Conservation (phyloP, 2,329 filamentous ascomycete genomes). For the Cladosporium sp. region DNA sequence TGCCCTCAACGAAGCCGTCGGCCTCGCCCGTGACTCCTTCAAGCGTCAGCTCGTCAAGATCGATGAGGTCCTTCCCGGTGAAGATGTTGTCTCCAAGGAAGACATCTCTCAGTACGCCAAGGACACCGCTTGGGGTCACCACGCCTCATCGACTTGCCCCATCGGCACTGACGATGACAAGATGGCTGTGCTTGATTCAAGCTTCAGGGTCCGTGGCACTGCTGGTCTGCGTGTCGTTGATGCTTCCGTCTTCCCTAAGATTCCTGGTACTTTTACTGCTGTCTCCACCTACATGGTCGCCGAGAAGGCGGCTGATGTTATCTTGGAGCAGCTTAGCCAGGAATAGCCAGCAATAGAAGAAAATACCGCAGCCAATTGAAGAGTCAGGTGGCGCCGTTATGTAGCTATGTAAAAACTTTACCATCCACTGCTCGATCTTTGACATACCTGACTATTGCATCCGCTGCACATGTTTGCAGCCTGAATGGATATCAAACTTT, state of each 20-base stretch:
- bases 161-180: conserved; percentile 53
- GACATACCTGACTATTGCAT: conserved; percentile 35
- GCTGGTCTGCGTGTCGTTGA: conserved; percentile 57
- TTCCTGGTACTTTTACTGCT: conserved; percentile 51
- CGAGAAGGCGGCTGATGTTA: conserved; percentile 59
- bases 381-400: background rate
- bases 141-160: conserved; percentile 51
- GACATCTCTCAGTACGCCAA: conserved; percentile 46
- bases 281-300: conserved; percentile 52
- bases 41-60: conserved; percentile 29
- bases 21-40: conserved; percentile 44
- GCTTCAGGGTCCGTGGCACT: conserved; percentile 55
- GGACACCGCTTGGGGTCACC: conserved; percentile 53
- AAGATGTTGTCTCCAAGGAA: conserved; percentile 38
- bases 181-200: conserved; percentile 52
- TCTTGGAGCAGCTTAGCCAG: conserved; percentile 31
- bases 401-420: conserved; percentile 3
- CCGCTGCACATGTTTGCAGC: background rate
- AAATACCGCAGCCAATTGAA: background rate
- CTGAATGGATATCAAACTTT: too few species aligned
- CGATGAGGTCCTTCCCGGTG: conserved; percentile 40
- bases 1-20: conserved; percentile 53
- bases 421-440: background rate
- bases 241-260: conserved; percentile 53
- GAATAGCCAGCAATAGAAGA: background rate